Conservation (phyloP, 495 filamentous ascomycete species). For the Penicillium salamii region DNA sequence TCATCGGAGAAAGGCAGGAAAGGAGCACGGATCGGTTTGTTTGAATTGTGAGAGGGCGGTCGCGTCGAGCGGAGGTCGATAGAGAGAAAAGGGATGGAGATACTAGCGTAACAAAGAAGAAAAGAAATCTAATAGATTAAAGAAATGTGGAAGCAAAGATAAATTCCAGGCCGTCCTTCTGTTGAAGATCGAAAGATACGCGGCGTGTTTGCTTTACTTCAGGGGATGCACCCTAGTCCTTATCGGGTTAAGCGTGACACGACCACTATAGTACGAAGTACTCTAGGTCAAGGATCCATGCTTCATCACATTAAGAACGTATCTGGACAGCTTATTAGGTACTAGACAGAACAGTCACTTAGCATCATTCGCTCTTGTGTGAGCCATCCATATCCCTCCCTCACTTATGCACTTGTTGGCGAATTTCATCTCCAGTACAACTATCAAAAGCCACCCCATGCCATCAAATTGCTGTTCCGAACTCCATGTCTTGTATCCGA, state of each 20-base stretch:
- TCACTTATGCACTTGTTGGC: too few relatives aligned
- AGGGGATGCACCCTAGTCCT: constrained; percentile 27
- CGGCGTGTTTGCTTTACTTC: constrained; percentile 33
- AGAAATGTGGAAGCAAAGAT: constrained; percentile 13
- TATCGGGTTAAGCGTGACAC: constrained; percentile 23
- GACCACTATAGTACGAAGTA: too few relatives aligned
- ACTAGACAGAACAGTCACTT: too few relatives aligned
- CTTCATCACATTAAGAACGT: too few relatives aligned
- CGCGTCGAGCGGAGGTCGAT: constrained; percentile 15
- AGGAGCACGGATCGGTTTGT: constrained; percentile 11
- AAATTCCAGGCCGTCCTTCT: constrained; percentile 8
- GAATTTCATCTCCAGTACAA: background rate
- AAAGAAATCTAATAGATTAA: constrained; percentile 16
- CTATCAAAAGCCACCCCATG: too few relatives aligned
- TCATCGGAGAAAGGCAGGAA: constrained; percentile 30
- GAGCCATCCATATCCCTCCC: too few relatives aligned
- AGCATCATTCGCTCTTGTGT: background rate
- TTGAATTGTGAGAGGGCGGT: constrained; percentile 19
- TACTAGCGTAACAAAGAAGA: constrained; percentile 1
- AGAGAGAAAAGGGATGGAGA: background rate
- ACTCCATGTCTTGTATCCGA: constrained; percentile 13
- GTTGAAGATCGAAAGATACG: constrained; percentile 21
- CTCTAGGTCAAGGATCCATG: too few relatives aligned
- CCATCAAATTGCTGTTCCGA: constrained; percentile 36
- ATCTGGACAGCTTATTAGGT: too few relatives aligned